phyloP scores from a whole-genome alignment of 805 yeast species.

The Cyberlindnera sargentensis region DNA sequence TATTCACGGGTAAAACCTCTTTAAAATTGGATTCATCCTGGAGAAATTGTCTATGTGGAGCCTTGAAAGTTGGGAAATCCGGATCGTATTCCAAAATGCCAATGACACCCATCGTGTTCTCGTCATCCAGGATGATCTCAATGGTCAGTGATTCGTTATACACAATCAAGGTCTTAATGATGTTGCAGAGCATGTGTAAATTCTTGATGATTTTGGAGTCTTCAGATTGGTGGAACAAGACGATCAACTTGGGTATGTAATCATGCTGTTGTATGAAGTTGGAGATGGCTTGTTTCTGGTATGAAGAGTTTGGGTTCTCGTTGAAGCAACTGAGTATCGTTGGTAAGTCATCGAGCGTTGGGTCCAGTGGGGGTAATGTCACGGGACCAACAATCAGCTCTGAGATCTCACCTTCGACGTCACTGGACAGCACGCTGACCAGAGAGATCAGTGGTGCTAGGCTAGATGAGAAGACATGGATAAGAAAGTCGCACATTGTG shows the following conservation, averaged over 20 bases:
- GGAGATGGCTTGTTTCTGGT: conserved; percentile 53
- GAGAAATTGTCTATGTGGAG: conserved; percentile 69
- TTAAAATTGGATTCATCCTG: conserved; percentile 53
- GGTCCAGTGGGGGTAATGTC: conserved; percentile 51
- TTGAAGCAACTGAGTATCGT: conserved; percentile 49
- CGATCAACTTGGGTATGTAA: conserved; percentile 47
- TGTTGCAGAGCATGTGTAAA: conserved; percentile 63
- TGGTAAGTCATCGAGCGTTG: conserved; percentile 41
- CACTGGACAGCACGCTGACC: conserved; percentile 54
- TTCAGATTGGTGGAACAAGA: conserved; percentile 53
- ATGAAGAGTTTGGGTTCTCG: conserved; percentile 48
- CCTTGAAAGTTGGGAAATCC: conserved; percentile 72
- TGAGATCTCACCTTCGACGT: conserved; percentile 46
- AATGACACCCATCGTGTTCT: conserved; percentile 47
- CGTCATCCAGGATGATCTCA: conserved; percentile 50
- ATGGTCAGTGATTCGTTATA: conserved; percentile 63
- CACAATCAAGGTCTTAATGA: conserved; percentile 61
- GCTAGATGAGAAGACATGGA: conserved; percentile 51
- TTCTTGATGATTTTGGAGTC: conserved; percentile 40
- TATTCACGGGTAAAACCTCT: conserved; percentile 60
- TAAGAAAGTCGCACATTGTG: conserved; percentile 71
- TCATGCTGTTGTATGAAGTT: conserved; percentile 45
- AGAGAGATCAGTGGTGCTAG: conserved; percentile 61
- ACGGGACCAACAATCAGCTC: conserved; percentile 81
- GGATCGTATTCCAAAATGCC: conserved; percentile 90